Base-by-base conservation (phyloP, 768 basidiomycete genomes). In the Fomitopsis pulvina region DNA sequence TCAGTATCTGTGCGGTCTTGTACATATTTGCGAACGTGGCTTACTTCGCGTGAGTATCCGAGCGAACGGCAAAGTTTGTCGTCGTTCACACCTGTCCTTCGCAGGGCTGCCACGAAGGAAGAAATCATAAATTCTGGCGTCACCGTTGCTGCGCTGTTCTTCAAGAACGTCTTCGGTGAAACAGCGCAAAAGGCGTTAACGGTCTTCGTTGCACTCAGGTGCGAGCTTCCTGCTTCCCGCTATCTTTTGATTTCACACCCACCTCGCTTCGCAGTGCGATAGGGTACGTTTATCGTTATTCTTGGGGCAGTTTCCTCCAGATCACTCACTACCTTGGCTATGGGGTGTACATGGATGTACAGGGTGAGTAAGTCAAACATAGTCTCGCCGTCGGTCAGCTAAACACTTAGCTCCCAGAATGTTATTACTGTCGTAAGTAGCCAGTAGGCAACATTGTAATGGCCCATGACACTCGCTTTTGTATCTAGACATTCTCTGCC, bases 121-220 rank as follows among this genome's bases (percentile, higher is more conserved):
- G 69, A 80, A 52, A 79, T 83, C 28, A 47, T 68, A 27, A 62
- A 69, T 8, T 68, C 72, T 0, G 77, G 75, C 0, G 75, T 76
- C 6, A 80, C 78, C 0, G 79, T 82, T n/a, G 81, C 81, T 2
- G 69, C 77, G 0, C 58, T 82, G 27, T 83, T 81, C 60, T 83
- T 83, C 61, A 57, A 66, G 47, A 77, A 79, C 14, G 80, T 83
- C 8, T 83, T 82, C 45, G 80, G 81, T 5, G 55, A 58, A 0
- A 50, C 67, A 3, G 80, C 81, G 1, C 70, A 80, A 60, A 73
- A 70, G 55, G 79, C 77, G 2, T 59, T 82, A n/a, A 73, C 77
- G 1, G 78, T 75, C 1, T 77, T 81, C 40, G 72, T 82, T 32
- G 79, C 79, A 9, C 62, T 81, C 20, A 79, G 79, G 79, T 78